phyloP scores from a whole-genome alignment of 768 basidiomycete species.

The Amanita rimosa region DNA sequence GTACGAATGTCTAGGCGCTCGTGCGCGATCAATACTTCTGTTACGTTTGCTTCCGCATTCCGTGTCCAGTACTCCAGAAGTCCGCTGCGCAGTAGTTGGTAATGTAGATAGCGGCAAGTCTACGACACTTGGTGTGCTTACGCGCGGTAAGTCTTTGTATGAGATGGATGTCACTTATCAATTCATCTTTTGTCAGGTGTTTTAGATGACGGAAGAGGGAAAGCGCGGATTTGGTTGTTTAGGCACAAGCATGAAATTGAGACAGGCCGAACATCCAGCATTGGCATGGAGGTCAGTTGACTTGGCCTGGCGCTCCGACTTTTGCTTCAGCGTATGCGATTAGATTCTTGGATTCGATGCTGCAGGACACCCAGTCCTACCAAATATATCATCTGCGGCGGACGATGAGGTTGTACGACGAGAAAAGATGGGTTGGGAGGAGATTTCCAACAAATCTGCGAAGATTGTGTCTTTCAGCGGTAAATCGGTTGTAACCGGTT shows the following conservation, averaged over 20 bases:
- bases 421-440: slow-evolving; percentile 93
- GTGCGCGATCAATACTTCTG: slow-evolving; percentile 49
- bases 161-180: slow-evolving; percentile 6
- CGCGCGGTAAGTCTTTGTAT: slow-evolving; percentile 50
- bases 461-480: slow-evolving; percentile 95
- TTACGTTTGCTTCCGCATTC: slow-evolving; percentile 67
- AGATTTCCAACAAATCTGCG: slow-evolving; percentile 78
- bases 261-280: slow-evolving; percentile 88
- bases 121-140: slow-evolving; percentile 89
- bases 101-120: slow-evolving; percentile 94
- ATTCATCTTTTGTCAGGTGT: slow-evolving; percentile 33
- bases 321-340: background rate
- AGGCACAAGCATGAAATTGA: slow-evolving; percentile 97
- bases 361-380: slow-evolving; percentile 69
- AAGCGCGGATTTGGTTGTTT: slow-evolving; percentile 81
- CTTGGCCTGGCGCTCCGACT: background rate
- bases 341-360: slow-evolving; percentile 86
- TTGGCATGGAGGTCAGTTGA: slow-evolving; percentile 83
- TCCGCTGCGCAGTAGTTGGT: slow-evolving; percentile 91
- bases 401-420: slow-evolving; percentile 59
- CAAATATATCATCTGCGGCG: slow-evolving; percentile 40
- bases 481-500: slow-evolving; percentile 14
- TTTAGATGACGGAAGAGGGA: slow-evolving; percentile 73
- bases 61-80: slow-evolving; percentile 77
- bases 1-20: slow-evolving; percentile 30